A percentile compares a stretch with the other conserved stretches of the same genome.
Evolutionary conservation across 306 rosid species (phyloP).

Genomic region (Neltuma alba): DNA sequence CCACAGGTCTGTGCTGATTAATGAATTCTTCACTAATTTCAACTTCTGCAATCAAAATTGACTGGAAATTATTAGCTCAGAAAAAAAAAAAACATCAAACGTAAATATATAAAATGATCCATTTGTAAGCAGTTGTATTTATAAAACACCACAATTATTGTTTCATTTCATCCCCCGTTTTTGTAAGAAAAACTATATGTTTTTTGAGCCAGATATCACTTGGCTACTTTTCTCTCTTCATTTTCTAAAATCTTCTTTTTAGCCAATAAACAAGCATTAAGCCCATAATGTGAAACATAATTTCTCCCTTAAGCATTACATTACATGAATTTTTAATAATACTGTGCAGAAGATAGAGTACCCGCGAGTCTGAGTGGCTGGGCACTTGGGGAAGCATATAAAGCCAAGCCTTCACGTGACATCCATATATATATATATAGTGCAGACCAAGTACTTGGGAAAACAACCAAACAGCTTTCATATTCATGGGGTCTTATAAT

Average conservation of each 20-base stretch:
- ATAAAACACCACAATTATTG: too few species aligned
- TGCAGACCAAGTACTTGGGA: not conserved
- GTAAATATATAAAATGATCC: too few species aligned
- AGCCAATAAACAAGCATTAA: not conserved
- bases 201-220: not conserved
- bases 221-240: not conserved
- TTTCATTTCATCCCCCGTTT: not conserved
- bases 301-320: not conserved
- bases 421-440: too few species aligned
- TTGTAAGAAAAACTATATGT: not conserved
- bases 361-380: not conserved
- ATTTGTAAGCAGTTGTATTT: too few species aligned
- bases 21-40: not conserved
- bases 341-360: not conserved
- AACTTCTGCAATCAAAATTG: not conserved
- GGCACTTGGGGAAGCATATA: slow-evolving; percentile 1
- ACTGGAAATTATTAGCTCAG: too few species aligned
- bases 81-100: too few species aligned
- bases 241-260: too few species aligned
- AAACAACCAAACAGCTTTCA: slow-evolving; percentile 2
- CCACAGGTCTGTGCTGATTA: not conserved
- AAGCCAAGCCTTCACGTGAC: slow-evolving; percentile 21
- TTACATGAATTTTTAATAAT: not conserved
- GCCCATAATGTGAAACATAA: not conserved
- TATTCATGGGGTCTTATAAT: not conserved